These are phyloP conservation scores for Chrysochromulina parva DNA, from an alignment of 78 protist genomes.

Conservation along the genomic window DNA sequence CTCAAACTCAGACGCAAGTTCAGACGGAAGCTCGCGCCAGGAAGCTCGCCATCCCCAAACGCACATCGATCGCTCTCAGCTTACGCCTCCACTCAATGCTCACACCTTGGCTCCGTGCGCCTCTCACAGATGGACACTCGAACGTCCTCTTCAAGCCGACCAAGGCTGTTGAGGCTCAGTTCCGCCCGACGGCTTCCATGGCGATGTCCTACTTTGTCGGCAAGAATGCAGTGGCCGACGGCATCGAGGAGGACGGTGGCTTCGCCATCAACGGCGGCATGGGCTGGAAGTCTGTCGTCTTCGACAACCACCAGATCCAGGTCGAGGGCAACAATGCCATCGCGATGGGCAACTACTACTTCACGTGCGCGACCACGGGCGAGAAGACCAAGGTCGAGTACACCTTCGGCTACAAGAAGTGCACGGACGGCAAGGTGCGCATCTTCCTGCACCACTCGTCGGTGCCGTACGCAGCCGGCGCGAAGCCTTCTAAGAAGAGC, in stretches of 20 bases:
- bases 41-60: too few species aligned
- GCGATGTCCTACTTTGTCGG: constrained; percentile 37
- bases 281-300: not conserved
- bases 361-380: not conserved
- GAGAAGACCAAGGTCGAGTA: constrained; percentile 1
- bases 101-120: too few species aligned
- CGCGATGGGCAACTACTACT: constrained; percentile 31
- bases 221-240: not conserved
- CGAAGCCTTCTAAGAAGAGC: too few species aligned
- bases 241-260: not conserved
- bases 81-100: too few species aligned
- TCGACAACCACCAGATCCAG: constrained; percentile 16
- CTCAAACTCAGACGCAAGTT: too few species aligned
- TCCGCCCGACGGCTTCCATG: not conserved
- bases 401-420: constrained; percentile 27
- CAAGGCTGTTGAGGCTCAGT: not conserved
- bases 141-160: constrained; percentile 31
- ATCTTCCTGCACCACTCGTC: constrained; percentile 41
- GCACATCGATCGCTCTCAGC: too few species aligned
- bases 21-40: too few species aligned
- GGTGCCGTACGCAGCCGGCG: not conserved
- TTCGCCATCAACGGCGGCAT: not conserved
- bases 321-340: not conserved
- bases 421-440: constrained; percentile 22
- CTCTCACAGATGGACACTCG: not conserved